These are phyloP conservation scores for Quambalaria eucalypti DNA, from an alignment of 1,284 basidiomycete genomes.

Conservation along the genomic window DNA sequence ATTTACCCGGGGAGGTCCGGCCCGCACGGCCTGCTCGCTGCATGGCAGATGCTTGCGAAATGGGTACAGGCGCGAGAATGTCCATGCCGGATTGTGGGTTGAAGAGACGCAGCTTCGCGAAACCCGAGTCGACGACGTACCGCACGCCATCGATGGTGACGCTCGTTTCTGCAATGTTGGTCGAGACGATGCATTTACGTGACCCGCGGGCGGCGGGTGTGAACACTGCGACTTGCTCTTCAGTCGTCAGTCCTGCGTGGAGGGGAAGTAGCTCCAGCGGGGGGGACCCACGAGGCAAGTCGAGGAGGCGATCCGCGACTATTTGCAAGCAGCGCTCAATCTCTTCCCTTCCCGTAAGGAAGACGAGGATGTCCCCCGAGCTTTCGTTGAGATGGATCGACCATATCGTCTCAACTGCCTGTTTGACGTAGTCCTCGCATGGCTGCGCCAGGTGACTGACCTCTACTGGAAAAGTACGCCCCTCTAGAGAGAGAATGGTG, in stretches of 20 bases:
- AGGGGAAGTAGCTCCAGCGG: slow-evolving; percentile 60
- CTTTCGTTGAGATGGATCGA: slow-evolving; percentile 53
- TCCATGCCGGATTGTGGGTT: slow-evolving; percentile 46
- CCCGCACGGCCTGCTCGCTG: slow-evolving; percentile 49
- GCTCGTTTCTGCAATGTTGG: slow-evolving; percentile 94
- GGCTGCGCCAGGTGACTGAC: slow-evolving; percentile 46
- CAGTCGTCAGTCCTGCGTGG: slow-evolving; percentile 74
- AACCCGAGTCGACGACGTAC: slow-evolving; percentile 89
- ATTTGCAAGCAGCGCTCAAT: slow-evolving; percentile 70
- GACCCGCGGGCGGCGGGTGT: slow-evolving; percentile 62
- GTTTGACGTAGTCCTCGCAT: slow-evolving; percentile 43
- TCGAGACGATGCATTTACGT: slow-evolving; percentile 83
- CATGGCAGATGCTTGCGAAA: slow-evolving; percentile 45
- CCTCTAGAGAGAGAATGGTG: slow-evolving; percentile 47
- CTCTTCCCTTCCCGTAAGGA: slow-evolving; percentile 49
- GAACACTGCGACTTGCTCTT: slow-evolving; percentile 79
- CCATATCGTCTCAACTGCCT: slow-evolving; percentile 47
- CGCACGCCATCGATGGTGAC: slow-evolving; percentile 92
- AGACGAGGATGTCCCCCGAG: slow-evolving; percentile 51
- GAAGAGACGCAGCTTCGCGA: slow-evolving; percentile 66
- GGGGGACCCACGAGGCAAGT: slow-evolving; percentile 55
- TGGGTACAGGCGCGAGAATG: slow-evolving; percentile 39
- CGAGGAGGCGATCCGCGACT: slow-evolving; percentile 66
- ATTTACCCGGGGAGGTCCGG: slow-evolving; percentile 65
- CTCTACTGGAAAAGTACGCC: slow-evolving; percentile 47